A percentile compares a stretch with the other conserved stretches of the same genome.
phyloP scores from a whole-genome alignment of 2,329 filamentous ascomycete species.

The Lecanicillium sp. region DNA sequence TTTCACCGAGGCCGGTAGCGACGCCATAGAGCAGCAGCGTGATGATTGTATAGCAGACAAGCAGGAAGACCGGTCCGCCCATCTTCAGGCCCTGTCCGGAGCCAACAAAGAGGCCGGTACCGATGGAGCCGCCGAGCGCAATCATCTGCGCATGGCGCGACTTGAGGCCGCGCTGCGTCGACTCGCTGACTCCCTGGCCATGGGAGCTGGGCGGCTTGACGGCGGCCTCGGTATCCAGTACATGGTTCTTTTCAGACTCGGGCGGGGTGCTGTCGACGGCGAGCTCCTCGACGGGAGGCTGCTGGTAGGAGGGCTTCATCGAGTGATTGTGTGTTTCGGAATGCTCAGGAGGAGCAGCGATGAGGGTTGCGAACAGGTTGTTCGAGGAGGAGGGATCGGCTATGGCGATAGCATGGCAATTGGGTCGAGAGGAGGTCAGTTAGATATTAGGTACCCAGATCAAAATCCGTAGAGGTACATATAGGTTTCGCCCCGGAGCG shows the following conservation, averaged over 20 bases:
- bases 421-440: no score
- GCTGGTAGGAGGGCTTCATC: background rate
- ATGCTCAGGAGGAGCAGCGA: background rate
- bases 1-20: slow-evolving; percentile 37
- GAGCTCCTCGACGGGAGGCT: background rate
- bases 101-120: slow-evolving; percentile 38
- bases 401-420: background rate
- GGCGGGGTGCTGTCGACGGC: background rate
- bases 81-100: slow-evolving; percentile 46
- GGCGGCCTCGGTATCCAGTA: background rate
- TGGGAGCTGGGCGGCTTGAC: slow-evolving; percentile 2
- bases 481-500: background rate
- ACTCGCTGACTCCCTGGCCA: slow-evolving; percentile 1
- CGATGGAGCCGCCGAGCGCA: slow-evolving; percentile 14
- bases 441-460: no score
- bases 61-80: slow-evolving; percentile 32
- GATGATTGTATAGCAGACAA: slow-evolving; percentile 42
- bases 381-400: background rate
- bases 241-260: slow-evolving; percentile 4
- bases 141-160: slow-evolving; percentile 52
- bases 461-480: background rate
- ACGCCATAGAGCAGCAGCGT: slow-evolving; percentile 51
- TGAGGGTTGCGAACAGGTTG: background rate
- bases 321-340: background rate
- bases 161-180: slow-evolving; percentile 14